Base-by-base conservation (phyloP, 2,329 filamentous ascomycete species). In the Alternaria infectoria region DNA sequence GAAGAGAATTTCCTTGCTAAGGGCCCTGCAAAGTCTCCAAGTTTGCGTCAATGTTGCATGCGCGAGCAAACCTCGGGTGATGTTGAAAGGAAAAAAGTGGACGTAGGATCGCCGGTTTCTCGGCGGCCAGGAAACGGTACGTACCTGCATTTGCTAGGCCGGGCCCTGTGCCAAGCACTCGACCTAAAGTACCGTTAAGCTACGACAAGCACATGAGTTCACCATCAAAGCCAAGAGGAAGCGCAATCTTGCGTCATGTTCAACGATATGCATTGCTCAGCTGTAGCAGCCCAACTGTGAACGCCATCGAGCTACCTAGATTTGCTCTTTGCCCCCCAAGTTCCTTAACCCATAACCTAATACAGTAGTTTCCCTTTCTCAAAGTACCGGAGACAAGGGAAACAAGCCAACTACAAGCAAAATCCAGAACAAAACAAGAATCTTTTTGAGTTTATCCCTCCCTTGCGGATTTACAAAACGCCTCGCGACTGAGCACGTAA, bases 381-480 rank as follows among this genome's bases (percentile, higher is more conserved):
- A 45, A 54, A 59, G 59, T 62, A 50, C 55, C 55, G 52, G 59
- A 62, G 55, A 43, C 5, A 50, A 50, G 56, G 30, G 21, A 61
- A 50, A 61, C 55, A 61, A 69, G 52, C 59, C 57, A 54, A 67
- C 57, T 52, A 62, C 59, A 61, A 54, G 56, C 61, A 66, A 59
- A 63, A 66, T 62, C 58, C 36, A 40, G 36, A 62, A 54, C 61
- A 51, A 60, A 64, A 68, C 54, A 58, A 65, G 57, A 61, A 62
- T 66, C 61, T 67, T 70, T 70, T 70, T 67, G 62, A 67, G 60
- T 69, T 69, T 67, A 62, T 55, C 64, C 70, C 67, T 69, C 69
- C 71, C 67, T 69, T 68, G 70, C 70, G 58, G 66, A 66, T 71
- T 63, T 70, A 57, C 36, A 40, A 40, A 72, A 75, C 72, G 68